Base-by-base conservation (phyloP, 2,329 filamentous ascomycete species). In the Botrytis hyacinthi region DNA sequence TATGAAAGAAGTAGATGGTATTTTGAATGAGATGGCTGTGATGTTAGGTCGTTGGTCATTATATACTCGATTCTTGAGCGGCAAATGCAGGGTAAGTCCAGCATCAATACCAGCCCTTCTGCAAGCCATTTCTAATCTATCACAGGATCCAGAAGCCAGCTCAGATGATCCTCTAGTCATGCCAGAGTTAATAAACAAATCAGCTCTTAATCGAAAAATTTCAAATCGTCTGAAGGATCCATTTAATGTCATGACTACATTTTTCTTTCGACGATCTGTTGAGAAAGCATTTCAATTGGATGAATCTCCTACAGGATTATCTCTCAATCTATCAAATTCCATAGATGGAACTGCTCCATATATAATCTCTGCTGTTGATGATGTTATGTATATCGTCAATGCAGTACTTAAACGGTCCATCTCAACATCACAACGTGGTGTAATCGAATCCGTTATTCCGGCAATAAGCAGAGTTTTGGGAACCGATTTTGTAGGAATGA, bases 311-410 rank as follows among this genome's bases (percentile, higher is more conserved):
- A 84, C 87, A 0, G 94, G 94, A 32, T 85, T 99, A 32, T 92
- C 93, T 0, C 85, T 99, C 48, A 93, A 91, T 80, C 86, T 91
- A 60, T 91, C 87, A 79, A 92, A 87, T 79, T 86, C 91, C 5
- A 86, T 97, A 61, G 89, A 92, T 70, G 88, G 91, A 73, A 94
- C 94, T 78, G 89, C 94, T 4, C 96, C 96, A 0, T 97, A 93
- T 80, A 97, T 99, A 79, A 95, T 96, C 61, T 94, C 95, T 2
- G 95, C 95, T 0, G 95, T 99, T 14, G 96, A 99, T 84, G 96
- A 98, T 83, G 94, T 98, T 80, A 98, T 99, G 95, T 99, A 98
- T 83, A 98, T 99, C 78, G 93, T 97, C 81, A 97, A 97, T 81
- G 92, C 95, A 69, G 92, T 98, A 48, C 86, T 98, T 12, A 92